Evolutionary conservation across 768 basidiomycete species (phyloP).

Genomic region (Amanita jacksonii): DNA sequence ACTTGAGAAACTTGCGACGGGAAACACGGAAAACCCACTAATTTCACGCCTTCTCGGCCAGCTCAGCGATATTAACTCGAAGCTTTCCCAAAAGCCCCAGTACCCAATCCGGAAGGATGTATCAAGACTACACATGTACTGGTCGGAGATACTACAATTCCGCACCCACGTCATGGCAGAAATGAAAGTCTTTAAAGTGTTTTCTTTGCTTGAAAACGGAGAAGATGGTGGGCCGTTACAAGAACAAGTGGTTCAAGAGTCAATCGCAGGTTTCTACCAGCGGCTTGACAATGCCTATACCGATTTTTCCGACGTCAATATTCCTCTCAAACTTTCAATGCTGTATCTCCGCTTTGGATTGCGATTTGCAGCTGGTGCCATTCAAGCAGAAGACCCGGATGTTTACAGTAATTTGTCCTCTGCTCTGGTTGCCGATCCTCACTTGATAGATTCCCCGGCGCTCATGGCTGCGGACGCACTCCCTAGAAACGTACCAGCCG

Average conservation of each 20-base stretch:
- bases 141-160: slow-evolving; percentile 76
- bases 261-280: slow-evolving; percentile 67
- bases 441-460: slow-evolving; percentile 34
- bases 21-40: slow-evolving; percentile 43
- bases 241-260: slow-evolving; percentile 70
- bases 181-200: slow-evolving; percentile 41
- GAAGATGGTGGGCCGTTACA: slow-evolving; percentile 33
- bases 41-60: slow-evolving; percentile 33
- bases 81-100: slow-evolving; percentile 18
- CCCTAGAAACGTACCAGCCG: slow-evolving; percentile 22
- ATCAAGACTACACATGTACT: slow-evolving; percentile 50
- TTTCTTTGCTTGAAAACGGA: slow-evolving; percentile 23
- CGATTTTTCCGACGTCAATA: slow-evolving; percentile 62
- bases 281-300: slow-evolving; percentile 60
- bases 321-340: slow-evolving; percentile 58
- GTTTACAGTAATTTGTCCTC: slow-evolving; percentile 13
- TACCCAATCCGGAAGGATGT: slow-evolving; percentile 31
- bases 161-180: slow-evolving; percentile 41
- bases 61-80: slow-evolving; percentile 20
- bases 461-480: not conserved
- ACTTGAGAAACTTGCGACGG: slow-evolving; percentile 47
- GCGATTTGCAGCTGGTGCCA: slow-evolving; percentile 30
- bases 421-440: slow-evolving; percentile 23
- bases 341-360: slow-evolving; percentile 66
- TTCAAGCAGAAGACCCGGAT: slow-evolving; percentile 12